These are phyloP conservation scores for Abrus pulchellus DNA, from an alignment of 306 rosid genomes.

Conservation along the genomic window DNA sequence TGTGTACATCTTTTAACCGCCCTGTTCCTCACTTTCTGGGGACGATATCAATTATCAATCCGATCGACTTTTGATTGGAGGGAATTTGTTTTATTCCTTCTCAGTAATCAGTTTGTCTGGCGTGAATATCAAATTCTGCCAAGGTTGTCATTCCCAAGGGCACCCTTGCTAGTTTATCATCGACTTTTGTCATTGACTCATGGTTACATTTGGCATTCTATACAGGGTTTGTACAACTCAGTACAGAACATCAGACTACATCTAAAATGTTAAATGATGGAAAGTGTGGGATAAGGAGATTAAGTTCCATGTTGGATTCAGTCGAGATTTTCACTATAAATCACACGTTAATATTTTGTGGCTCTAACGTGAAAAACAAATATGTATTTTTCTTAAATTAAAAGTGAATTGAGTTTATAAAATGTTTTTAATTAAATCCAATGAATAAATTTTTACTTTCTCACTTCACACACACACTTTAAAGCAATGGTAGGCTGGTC, in stretches of 20 bases:
- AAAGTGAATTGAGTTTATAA: neutral
- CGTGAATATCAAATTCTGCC: slow-evolving; percentile 40
- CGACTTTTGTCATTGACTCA: neutral
- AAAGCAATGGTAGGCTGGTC: no score
- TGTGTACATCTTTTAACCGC: slow-evolving; percentile 5
- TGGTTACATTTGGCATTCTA: slow-evolving; percentile 14
- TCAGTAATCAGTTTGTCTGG: slow-evolving; percentile 38
- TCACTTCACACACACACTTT: no score
- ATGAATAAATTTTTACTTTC: no score
- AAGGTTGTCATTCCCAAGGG: slow-evolving; percentile 28
- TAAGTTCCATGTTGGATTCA: no score
- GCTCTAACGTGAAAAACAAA: neutral
- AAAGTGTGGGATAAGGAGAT: no score
- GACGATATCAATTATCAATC: slow-evolving; percentile 27
- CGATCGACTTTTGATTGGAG: slow-evolving; percentile 34
- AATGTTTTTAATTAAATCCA: neutral
- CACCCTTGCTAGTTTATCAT: slow-evolving; percentile 11
- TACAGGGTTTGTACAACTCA: neutral
- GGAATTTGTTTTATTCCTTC: slow-evolving; percentile 35
- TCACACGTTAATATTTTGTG: neutral
- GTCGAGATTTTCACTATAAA: neutral
- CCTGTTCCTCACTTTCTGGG: slow-evolving; percentile 35
- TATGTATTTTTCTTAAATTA: neutral
- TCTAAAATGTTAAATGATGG: neutral
- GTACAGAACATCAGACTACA: neutral